Conservation (phyloP, 139 green algal genomes). For the Chlorella sp. region DNA sequence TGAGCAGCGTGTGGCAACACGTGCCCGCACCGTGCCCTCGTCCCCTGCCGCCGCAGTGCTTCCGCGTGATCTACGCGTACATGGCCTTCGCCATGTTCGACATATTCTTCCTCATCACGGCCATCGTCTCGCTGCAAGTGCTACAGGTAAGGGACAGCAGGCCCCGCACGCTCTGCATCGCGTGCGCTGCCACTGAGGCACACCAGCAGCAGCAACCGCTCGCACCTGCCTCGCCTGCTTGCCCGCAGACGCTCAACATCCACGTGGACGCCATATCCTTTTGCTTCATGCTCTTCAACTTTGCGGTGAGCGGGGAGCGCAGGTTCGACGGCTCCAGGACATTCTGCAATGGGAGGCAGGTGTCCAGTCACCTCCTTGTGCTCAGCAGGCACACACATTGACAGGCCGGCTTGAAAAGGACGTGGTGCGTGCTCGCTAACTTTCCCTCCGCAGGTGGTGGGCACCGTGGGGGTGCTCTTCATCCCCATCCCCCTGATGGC, state of each 20-base stretch:
- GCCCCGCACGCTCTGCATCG: not conserved
- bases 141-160: slow-evolving; percentile 22
- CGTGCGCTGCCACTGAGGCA: not conserved
- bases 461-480: slow-evolving; percentile 79
- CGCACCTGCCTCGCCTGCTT: too few relatives aligned
- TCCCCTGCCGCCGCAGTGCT: slow-evolving; percentile 64
- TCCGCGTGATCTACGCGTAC: slow-evolving; percentile 84
- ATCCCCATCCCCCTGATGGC: slow-evolving; percentile 75
- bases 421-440: too few relatives aligned
- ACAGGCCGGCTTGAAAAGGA: too few relatives aligned
- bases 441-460: slow-evolving; percentile 63
- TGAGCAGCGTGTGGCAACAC: not conserved
- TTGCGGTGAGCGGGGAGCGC: slow-evolving; percentile 54
- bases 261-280: slow-evolving; percentile 82
- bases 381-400: too few relatives aligned
- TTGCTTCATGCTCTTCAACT: slow-evolving; percentile 84
- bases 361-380: too few relatives aligned
- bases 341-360: too few relatives aligned
- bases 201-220: too few relatives aligned
- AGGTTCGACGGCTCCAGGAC: too few relatives aligned
- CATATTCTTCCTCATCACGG: slow-evolving; percentile 92
- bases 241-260: slow-evolving; percentile 46
- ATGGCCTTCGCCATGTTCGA: slow-evolving; percentile 90
- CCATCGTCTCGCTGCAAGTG: slow-evolving; percentile 31
- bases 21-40: too few relatives aligned